phyloP scores from a whole-genome alignment of 2,329 filamentous ascomycete genomes.

The Fusarium sp. region DNA sequence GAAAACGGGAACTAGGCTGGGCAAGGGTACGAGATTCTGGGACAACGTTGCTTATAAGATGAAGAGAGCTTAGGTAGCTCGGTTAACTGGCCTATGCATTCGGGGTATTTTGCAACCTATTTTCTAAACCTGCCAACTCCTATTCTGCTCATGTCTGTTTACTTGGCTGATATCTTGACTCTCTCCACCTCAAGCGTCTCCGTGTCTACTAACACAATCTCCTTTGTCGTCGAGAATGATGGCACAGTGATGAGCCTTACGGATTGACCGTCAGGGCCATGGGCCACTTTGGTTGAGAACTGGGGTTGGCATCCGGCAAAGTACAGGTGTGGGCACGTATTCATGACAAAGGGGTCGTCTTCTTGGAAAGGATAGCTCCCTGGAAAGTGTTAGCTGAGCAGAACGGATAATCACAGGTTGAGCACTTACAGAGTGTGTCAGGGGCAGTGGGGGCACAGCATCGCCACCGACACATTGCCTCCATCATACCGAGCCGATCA shows the following conservation, averaged over 20 bases:
- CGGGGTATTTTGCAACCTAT: slow-evolving; percentile 33
- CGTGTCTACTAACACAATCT: slow-evolving; percentile 85
- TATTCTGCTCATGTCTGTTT: slow-evolving; percentile 5
- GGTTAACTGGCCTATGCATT: slow-evolving; percentile 12
- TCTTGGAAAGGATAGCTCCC: slow-evolving; percentile 98
- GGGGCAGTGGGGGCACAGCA: slow-evolving; percentile 93
- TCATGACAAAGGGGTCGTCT: slow-evolving; percentile 89
- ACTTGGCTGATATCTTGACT: slow-evolving; percentile 65
- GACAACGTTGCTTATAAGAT: slow-evolving; percentile 1
- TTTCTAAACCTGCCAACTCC: slow-evolving; percentile 12
- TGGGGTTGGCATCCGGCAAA: slow-evolving; percentile 87
- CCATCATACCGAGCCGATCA: slow-evolving; percentile 88
- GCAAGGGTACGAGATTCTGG: neutral
- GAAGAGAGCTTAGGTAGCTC: slow-evolving; percentile 6
- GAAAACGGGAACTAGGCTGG: neutral
- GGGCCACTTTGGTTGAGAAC: slow-evolving; percentile 79
- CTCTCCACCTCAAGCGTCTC: slow-evolving; percentile 85
- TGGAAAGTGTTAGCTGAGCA: slow-evolving; percentile 49
- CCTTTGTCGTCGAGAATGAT: slow-evolving; percentile 80
- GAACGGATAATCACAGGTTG: neutral
- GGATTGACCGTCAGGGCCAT: slow-evolving; percentile 74
- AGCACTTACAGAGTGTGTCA: slow-evolving; percentile 86
- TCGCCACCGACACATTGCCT: slow-evolving; percentile 92
- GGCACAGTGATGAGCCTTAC: slow-evolving; percentile 88
- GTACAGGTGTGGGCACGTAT: slow-evolving; percentile 88